Base-by-base conservation (phyloP, 352 stramenopile species). In the Phytophthora sp. region DNA sequence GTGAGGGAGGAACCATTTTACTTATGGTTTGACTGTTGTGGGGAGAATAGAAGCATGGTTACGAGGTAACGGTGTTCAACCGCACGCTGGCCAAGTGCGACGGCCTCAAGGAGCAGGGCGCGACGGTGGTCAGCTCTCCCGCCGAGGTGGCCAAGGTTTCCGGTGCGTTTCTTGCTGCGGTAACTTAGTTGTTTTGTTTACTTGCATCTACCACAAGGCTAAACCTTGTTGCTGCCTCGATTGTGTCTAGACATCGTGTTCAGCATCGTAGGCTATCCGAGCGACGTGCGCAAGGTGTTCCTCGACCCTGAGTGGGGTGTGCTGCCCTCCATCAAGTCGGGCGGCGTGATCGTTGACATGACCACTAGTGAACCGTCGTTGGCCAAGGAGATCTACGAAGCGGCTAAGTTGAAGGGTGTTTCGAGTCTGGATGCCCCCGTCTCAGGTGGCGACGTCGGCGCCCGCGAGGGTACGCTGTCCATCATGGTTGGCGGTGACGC, bases 401-500 rank as follows among this genome's bases (percentile, higher is more conserved):
- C 66, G 9, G 87, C 83, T 6, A 91, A 94, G 67, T 55, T 67
- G 26, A 88, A 93, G 54, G 85, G 85, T 8, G 79, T 94, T 2
- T 82, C 80, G 7, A 87, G 77, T 23, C 63, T 95, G 13, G 86
- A 95, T 42, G 84, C 88, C 12, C 88, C 88, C 1, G 91, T 97
- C 27, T 95, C 83, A 5, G 91, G 91, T 38, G 91, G 91, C 7
- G 89, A 97, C 50, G 72, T 97, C 18, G 91, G 91, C n/a, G 91
- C 91, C 35, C 78, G 79, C 8, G 80, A 96, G 38, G 91, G 66
- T 9, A 90, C 84, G n/a, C 67, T 98, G 35, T 95, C 88, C 18
- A 96, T 98, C 62, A 97, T 97, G 91, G 80, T 97, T 5, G 91
- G 91, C 16, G 90, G 90, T 15, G 90, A 97, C 36, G 70, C 87